Base-by-base conservation (phyloP, 495 filamentous ascomycete genomes). In the Penicillium waksmanii region DNA sequence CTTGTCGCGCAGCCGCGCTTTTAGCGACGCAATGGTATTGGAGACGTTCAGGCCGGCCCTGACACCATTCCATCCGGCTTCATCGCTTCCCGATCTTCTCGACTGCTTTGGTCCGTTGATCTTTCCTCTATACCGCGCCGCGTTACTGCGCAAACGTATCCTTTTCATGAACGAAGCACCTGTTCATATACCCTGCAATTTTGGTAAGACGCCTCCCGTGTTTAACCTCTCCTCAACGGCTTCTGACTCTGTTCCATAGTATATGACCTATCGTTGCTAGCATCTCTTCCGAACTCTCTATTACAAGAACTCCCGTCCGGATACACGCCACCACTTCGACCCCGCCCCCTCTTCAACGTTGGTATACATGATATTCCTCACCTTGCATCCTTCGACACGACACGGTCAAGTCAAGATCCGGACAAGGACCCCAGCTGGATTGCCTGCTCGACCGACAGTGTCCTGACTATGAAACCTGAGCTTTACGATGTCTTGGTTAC, bases 391-490 rank as follows among this genome's bases (percentile, higher is more conserved):
- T 75, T 73, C 58, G 63, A 71, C 25, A 31, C 63, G 6, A 58
- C 58, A n/a, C 57, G 61, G 7, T 35, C 49, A 33, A 60, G 63
- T 6, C 23, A 71, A 12, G 60, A 63, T 17, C 74, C 80, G 12
- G 87, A 87, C 36, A 69, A 74, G 21, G 82, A 83, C 11, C 79
- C 84, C 1, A 87, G 90, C 12, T 98, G 93, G 93, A 84, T 96
- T 47, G 95, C 95, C 1, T 97, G 93, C 71, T 95, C 93, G 33
- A 98, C 95, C 21, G 95, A 98, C 71, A 92, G 87, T 66, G 89
- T 98, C 53, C 81, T 98, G 36, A 85, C 83, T 56, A 89, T 89
- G 73, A 98, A 97, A 72, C 80, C 85, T 27, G 80, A 87, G 17
- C 87, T 98, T 18, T 98, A 91, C 76, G 95, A 98, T 70, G 80